Conservation (phyloP, 495 filamentous ascomycete genomes). For the Talaromyces adpressus region DNA sequence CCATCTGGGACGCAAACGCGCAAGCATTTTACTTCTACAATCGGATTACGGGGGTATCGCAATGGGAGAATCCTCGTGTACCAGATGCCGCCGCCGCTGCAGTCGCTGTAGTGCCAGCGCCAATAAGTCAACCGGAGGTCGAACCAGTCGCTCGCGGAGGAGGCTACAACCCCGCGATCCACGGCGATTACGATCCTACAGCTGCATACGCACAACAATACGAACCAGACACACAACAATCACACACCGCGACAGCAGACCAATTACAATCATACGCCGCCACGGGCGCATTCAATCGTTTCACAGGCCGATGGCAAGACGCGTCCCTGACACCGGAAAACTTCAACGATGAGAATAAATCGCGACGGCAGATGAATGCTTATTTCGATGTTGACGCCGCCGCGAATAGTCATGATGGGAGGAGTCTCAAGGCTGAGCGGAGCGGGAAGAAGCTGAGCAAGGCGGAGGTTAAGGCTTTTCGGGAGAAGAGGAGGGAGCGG, state of each 20-base stretch:
- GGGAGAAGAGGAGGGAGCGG: slow-evolving; percentile 69
- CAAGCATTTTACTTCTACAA: slow-evolving; percentile 88
- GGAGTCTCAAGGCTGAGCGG: slow-evolving; percentile 85
- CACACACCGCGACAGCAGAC: slow-evolving; percentile 23
- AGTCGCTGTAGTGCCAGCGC: slow-evolving; percentile 15
- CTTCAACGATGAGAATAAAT: slow-evolving; percentile 86
- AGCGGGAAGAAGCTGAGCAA: slow-evolving; percentile 81
- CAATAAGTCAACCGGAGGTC: slow-evolving; percentile 12
- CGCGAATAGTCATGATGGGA: slow-evolving; percentile 86
- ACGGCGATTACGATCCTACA: slow-evolving; percentile 90
- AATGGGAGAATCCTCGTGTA: slow-evolving; percentile 88
- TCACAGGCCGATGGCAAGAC: slow-evolving; percentile 80
- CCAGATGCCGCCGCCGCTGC: slow-evolving; percentile 30
- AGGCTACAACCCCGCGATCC: slow-evolving; percentile 92
- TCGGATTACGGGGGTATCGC: slow-evolving; percentile 63
- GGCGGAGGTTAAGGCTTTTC: slow-evolving; percentile 71
- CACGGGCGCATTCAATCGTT: slow-evolving; percentile 80
- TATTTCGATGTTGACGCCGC: slow-evolving; percentile 98
- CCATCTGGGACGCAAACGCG: slow-evolving; percentile 67
- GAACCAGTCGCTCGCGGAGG: slow-evolving; percentile 36
- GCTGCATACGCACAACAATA: slow-evolving; percentile 76
- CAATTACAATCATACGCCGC: slow-evolving; percentile 48
- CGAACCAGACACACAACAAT: slow-evolving; percentile 26
- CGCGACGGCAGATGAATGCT: slow-evolving; percentile 80
- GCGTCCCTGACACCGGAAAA: slow-evolving; percentile 56